Evolutionary conservation across 495 filamentous ascomycete species (phyloP), one percentile per base, ranked within the genome.

Genomic region (Lophium mytilinum): DNA sequence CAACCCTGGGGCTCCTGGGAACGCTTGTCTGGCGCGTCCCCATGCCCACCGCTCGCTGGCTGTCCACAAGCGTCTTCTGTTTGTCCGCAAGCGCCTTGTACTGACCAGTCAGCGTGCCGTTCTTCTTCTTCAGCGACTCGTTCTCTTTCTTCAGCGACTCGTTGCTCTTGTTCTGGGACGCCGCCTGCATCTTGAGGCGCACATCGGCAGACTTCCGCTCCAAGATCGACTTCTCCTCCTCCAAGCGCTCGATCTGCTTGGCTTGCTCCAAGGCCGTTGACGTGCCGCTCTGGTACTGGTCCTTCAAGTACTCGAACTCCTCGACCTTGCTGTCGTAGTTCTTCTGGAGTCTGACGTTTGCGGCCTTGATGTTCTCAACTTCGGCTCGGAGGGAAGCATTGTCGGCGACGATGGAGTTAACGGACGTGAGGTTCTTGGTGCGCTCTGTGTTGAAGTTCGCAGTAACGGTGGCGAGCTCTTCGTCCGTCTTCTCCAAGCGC

Each of bases 11-110:
- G 33, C 53, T 58, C 47, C 46, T 53, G 6, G 58, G 58, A 12
- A 57, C 59, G 17, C 59, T 62, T 21, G 43, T 34, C 37, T 45
- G 56, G 0, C 61, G 3, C 1, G 61, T 63, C 7, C 56, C 56
- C 42, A 63, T 55, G 11, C 60, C 55, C 12, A 63, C 51, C 19
- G 52, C 56, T 14, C 42, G 24, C n/a, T 24, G 9, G 18, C 17
- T 46, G 50, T 52, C 58, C 18, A 62, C 6, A 11, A 52, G 37
- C 45, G 54, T 49, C 4, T 62, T 55, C 2, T 62, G 55, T 17
- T 53, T 40, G 8, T 34, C 10, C 21, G 24, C 18, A 7, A 57
- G 24, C 50, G 45, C 21, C 51, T 18, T 37, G n/a, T 52, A 24
- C 24, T 34, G 33, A 37, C 18, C 33, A 9, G 9, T 34, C 34